A percentile compares a stretch with the other conserved stretches of the same genome.
These are phyloP conservation scores for Galerina sulciceps DNA, from an alignment of 768 basidiomycete species.

Conservation along the genomic window DNA sequence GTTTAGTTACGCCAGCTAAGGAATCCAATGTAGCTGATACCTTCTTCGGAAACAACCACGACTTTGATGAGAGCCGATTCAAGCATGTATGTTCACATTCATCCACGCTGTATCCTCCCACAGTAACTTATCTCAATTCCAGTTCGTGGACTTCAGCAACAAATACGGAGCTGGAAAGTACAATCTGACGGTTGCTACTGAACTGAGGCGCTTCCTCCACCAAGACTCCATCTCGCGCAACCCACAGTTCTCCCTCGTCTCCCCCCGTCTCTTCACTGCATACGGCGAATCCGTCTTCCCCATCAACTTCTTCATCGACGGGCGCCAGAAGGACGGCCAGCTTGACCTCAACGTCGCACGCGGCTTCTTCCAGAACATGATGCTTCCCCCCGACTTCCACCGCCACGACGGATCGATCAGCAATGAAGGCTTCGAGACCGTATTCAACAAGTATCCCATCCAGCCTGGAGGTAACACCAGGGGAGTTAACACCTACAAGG, in stretches of 20 bases:
- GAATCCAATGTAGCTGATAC: constrained; percentile 10
- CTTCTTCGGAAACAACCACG: constrained; percentile 27
- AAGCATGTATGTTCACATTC: constrained; percentile 15
- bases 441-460: constrained; percentile 16
- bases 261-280: constrained; percentile 26
- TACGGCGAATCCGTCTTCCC: constrained; percentile 27
- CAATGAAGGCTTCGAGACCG: constrained; percentile 7
- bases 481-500: constrained; percentile 20
- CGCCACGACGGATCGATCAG: constrained; percentile 14
- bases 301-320: constrained; percentile 26
- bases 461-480: constrained; percentile 21
- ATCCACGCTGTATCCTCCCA: not conserved
- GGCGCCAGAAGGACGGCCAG: constrained; percentile 22
- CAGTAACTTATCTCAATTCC: not conserved
- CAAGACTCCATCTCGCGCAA: constrained; percentile 29
- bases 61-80: constrained; percentile 26
- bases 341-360: constrained; percentile 23
- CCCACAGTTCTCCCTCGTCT: constrained; percentile 24
- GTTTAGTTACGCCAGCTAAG: not conserved
- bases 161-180: constrained; percentile 27
- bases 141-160: constrained; percentile 25
- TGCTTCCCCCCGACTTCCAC: constrained; percentile 21
- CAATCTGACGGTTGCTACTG: constrained; percentile 25
- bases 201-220: constrained; percentile 23
- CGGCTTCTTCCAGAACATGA: constrained; percentile 26